Conservation (phyloP, 345 rosid species). For the Rhodamnia rubescens region DNA sequence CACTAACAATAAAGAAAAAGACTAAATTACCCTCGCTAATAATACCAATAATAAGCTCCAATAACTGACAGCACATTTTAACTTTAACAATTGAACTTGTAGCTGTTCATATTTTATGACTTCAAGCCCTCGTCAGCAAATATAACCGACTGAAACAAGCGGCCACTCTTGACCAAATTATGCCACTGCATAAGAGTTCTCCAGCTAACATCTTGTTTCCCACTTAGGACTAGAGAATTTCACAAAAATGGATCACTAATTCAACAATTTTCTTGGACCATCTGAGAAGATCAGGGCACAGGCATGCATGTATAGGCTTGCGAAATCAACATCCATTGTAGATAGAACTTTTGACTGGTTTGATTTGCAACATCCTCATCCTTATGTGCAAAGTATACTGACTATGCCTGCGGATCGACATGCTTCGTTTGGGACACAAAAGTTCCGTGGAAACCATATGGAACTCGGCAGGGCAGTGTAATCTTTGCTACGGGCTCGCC, state of each 20-base stretch:
- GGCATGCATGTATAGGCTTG: background rate
- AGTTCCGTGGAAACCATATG: constrained; percentile 35
- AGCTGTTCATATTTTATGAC: background rate
- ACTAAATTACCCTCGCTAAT: too few species aligned
- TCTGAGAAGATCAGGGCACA: background rate
- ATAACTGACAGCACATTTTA: too few species aligned
- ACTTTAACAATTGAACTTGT: too few species aligned
- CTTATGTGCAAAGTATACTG: background rate
- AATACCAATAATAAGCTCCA: too few species aligned
- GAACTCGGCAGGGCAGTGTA: constrained; percentile 24
- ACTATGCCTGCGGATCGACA: background rate
- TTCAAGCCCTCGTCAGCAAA: too few species aligned
- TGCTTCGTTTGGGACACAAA: background rate
- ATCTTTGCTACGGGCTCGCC: constrained; percentile 16
- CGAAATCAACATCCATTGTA: background rate
- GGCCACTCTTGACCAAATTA: too few species aligned
- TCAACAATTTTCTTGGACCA: background rate
- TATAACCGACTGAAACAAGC: too few species aligned
- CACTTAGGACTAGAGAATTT: too few species aligned
- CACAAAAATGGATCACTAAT: too few species aligned
- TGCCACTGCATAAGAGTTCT: too few species aligned
- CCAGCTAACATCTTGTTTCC: too few species aligned
- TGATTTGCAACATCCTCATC: background rate
- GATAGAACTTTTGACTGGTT: background rate
- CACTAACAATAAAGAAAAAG: too few species aligned